A percentile compares a stretch with the other conserved stretches of the same genome.
Conservation (phyloP, 2,329 filamentous ascomycete species). For the Fusarium nygamai region DNA sequence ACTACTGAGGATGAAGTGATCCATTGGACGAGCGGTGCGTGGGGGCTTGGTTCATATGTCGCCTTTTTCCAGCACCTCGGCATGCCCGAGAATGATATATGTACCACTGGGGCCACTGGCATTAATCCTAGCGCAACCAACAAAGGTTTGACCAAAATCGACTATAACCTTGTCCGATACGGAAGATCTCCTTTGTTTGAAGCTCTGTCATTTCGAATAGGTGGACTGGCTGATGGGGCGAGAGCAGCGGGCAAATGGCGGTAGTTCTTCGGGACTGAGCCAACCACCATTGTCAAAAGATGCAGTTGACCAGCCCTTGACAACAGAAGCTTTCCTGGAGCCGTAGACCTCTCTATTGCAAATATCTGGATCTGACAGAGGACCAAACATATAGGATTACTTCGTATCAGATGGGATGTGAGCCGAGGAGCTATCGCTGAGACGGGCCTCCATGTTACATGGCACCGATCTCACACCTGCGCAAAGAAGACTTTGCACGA, state of each 20-base stretch:
- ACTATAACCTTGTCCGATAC: neutral
- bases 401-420: neutral
- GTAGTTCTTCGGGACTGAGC: neutral
- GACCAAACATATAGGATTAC: neutral
- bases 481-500: neutral
- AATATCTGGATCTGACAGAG: too few relatives aligned
- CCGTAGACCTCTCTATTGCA: neutral
- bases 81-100: neutral
- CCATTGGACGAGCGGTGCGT: neutral
- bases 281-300: neutral
- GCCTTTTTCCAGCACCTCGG: neutral
- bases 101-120: neutral
- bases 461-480: neutral
- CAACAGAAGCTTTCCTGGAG: neutral
- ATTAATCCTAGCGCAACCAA: neutral
- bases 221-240: neutral
- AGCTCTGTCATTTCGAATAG: neutral
- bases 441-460: neutral
- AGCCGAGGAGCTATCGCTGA: neutral
- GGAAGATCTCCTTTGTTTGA: fast-evolving
- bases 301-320: neutral
- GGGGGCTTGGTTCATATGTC: neutral
- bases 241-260: neutral
- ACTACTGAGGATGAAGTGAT: neutral
- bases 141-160: neutral